Evolutionary conservation across 1,284 basidiomycete species (phyloP), one percentile per base, ranked within the genome.

Genomic region (Coniferiporia sulphurascens): DNA sequence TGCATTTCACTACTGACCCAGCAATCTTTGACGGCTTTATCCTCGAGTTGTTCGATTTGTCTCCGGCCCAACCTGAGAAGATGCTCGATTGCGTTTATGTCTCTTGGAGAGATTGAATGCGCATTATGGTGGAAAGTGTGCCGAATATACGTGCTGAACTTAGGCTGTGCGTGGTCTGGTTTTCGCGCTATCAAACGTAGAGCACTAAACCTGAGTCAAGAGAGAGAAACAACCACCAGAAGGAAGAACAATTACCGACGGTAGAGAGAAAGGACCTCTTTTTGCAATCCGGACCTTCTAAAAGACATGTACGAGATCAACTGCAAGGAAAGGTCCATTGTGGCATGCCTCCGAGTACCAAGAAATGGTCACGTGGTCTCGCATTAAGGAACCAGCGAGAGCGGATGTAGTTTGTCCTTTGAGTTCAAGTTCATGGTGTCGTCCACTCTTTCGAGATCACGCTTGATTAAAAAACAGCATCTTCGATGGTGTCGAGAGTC

Each of bases 141-240:
- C 59, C 83, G 85, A 22, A 88, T 76, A 66, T 82, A 82, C 48
- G 88, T 77, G 19, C 74, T 73, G 72, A 91, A 92, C 65, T 84
- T 89, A 22, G 78, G 74, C 51, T 78, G 85, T 0, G 80, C 73
- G 6, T 71, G 62, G 0, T 71, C 68, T 7, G 89, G 87, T 73
- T 92, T 92, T 9, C 80, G 77, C 55, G 74, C 78, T 5, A 83
- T 81, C 79, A 90, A 87, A 27, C 89, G 85, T 36, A 91, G 78
- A 34, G 87, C 87, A 48, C 89, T 92, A 64, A 17, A 45, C 12
- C 19, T 34, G 43, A 52, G 22, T 36, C 45, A 34, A 44, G 49
- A 19, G 35, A 61, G 15, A 49, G 19, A 19, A 13, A 46, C 32
- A 15, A 34, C 15, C 46, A 57, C 38, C 15, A 49, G 46, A 50